phyloP scores from a whole-genome alignment of 2,329 filamentous ascomycete species.

The Xylaria polymorpha region DNA sequence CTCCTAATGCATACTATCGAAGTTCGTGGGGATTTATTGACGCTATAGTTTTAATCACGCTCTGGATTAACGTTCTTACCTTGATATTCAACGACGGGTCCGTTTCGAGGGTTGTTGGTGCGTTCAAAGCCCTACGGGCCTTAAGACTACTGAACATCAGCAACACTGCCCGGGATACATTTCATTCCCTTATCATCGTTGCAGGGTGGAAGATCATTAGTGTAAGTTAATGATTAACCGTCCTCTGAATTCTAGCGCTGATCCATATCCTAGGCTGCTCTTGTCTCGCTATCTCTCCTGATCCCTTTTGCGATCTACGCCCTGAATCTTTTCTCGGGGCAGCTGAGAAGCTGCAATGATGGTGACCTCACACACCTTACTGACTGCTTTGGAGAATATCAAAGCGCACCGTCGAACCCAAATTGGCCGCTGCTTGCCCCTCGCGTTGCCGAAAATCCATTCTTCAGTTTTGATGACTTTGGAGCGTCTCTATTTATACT shows the following conservation, averaged over 20 bases:
- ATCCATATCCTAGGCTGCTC: slow-evolving; percentile 69
- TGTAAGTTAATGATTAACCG: slow-evolving; percentile 58
- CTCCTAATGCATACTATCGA: slow-evolving; percentile 95
- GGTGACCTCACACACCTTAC: slow-evolving; percentile 63
- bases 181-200: slow-evolving; percentile 94
- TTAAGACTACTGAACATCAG: slow-evolving; percentile 93
- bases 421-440: slow-evolving; percentile 86
- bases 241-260: slow-evolving; percentile 26
- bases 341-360: slow-evolving; percentile 85
- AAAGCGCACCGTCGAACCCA: slow-evolving; percentile 76
- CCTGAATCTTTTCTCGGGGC: slow-evolving; percentile 89
- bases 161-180: slow-evolving; percentile 93
- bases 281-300: slow-evolving; percentile 92
- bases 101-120: slow-evolving; percentile 90
- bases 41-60: slow-evolving; percentile 86
- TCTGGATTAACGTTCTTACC: slow-evolving; percentile 94
- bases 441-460: slow-evolving; percentile 82
- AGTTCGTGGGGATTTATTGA: slow-evolving; percentile 98
- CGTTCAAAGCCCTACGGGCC: slow-evolving; percentile 95
- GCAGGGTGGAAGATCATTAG: slow-evolving; percentile 95
- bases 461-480: slow-evolving; percentile 94
- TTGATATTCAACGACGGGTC: slow-evolving; percentile 83
- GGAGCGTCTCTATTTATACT: slow-evolving; percentile 94
- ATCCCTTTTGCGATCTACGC: slow-evolving; percentile 98
- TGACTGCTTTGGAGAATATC: slow-evolving; percentile 87